These are phyloP conservation scores for Aspergillus panamensis DNA, from an alignment of 495 filamentous ascomycete genomes.

Conservation along the genomic window DNA sequence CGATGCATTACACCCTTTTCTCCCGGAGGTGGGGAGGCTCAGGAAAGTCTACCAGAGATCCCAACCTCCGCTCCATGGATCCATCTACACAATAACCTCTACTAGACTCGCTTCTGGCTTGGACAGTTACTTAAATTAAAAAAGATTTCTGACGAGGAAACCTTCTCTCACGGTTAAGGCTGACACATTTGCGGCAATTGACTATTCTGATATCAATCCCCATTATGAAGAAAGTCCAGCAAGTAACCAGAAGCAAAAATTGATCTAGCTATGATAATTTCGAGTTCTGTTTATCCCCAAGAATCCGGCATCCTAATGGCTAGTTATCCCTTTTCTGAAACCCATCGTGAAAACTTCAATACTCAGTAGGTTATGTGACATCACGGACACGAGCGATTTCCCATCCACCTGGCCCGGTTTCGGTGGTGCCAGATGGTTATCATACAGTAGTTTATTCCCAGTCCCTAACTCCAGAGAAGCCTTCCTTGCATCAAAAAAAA, in stretches of 20 bases:
- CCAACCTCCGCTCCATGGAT: background rate
- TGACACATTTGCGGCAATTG: background rate
- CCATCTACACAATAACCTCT: background rate
- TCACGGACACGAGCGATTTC: constrained; percentile 21
- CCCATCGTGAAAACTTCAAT: constrained; percentile 9
- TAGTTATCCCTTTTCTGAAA: background rate
- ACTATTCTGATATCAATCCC: background rate
- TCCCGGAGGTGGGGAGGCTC: background rate
- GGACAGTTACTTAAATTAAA: background rate
- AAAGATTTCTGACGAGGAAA: background rate
- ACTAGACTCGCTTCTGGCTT: background rate
- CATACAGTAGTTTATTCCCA: constrained; percentile 33
- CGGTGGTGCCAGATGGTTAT: constrained; percentile 31
- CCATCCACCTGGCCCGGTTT: constrained; percentile 18
- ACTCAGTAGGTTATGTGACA: constrained; percentile 23
- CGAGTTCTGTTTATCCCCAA: constrained; percentile 5
- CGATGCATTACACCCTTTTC: background rate
- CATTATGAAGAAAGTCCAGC: background rate
- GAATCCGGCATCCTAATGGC: constrained; percentile 1
- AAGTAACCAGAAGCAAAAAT: background rate
- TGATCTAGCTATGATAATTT: background rate
- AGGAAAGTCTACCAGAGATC: background rate
- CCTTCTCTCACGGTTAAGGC: background rate
- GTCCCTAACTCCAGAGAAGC: constrained; percentile 36
- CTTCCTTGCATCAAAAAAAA: constrained; percentile 8